Evolutionary conservation across 306 rosid species (phyloP).

Genomic region (Ammopiptanthus mongolicus): DNA sequence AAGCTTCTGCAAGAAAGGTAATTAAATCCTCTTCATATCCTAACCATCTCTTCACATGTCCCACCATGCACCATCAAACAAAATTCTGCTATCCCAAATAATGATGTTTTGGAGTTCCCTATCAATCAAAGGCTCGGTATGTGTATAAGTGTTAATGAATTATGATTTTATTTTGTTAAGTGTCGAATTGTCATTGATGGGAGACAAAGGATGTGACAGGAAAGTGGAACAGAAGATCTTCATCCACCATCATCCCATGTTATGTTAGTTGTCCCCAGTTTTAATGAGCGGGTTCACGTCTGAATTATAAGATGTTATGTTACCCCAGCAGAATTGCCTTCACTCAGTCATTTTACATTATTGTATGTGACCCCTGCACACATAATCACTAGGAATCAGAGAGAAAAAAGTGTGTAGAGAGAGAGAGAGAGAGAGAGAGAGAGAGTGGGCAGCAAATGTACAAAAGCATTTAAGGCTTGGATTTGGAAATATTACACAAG

Average conservation of each 20-base stretch:
- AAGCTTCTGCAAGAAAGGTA: slow-evolving; percentile 85
- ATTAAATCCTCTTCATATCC: neutral
- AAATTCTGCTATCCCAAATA: too few species aligned
- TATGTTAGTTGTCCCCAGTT: neutral
- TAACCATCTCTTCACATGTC: neutral
- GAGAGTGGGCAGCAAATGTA: slow-evolving; percentile 20
- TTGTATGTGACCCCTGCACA: too few species aligned
- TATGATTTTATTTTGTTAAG: too few species aligned
- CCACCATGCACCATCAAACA: too few species aligned
- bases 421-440: neutral
- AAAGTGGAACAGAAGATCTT: too few species aligned
- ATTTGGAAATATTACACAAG: slow-evolving; percentile 53
- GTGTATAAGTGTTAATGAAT: too few species aligned
- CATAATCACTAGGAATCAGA: neutral
- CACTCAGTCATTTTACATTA: too few species aligned
- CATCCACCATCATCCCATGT: neutral
- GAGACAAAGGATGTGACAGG: too few species aligned
- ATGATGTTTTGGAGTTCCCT: too few species aligned
- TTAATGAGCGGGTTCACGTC: slow-evolving; percentile 10
- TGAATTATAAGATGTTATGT: neutral
- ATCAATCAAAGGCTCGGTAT: too few species aligned
- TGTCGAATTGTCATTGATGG: too few species aligned
- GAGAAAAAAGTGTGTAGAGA: neutral
- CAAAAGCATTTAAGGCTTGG: slow-evolving; percentile 54
- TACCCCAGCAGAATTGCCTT: too few species aligned